phyloP scores from a whole-genome alignment of 2,329 filamentous ascomycete genomes.

The Ambrosiella beaveri region DNA sequence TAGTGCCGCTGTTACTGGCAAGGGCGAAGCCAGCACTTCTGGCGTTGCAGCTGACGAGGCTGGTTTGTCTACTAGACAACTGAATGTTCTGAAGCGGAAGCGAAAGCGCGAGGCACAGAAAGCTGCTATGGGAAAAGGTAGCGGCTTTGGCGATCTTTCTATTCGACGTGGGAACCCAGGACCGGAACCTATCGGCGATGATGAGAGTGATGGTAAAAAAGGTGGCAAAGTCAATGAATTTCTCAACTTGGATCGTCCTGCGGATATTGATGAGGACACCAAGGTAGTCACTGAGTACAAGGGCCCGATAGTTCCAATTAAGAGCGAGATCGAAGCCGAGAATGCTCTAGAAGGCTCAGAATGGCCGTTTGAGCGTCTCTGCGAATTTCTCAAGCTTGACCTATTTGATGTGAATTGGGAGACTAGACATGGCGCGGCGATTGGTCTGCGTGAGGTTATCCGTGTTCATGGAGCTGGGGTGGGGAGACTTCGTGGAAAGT shows the following conservation, averaged over 20 bases:
- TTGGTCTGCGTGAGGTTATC: slow-evolving; percentile 82
- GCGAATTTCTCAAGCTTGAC: slow-evolving; percentile 84
- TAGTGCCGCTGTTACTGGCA: slow-evolving; percentile 17
- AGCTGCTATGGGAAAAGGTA: slow-evolving; percentile 61
- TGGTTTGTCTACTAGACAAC: slow-evolving; percentile 74
- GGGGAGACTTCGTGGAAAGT: slow-evolving; percentile 56
- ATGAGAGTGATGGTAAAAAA: slow-evolving; percentile 35
- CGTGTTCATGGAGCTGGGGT: slow-evolving; percentile 83
- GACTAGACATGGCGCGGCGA: slow-evolving; percentile 84
- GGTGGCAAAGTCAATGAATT: slow-evolving; percentile 59
- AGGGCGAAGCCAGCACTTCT: slow-evolving; percentile 21
- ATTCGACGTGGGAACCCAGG: slow-evolving; percentile 43
- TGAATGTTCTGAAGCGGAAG: slow-evolving; percentile 89
- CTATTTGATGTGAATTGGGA: slow-evolving; percentile 92
- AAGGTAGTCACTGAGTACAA: slow-evolving; percentile 96
- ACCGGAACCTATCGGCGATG: slow-evolving; percentile 42
- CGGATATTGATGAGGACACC: slow-evolving; percentile 67
- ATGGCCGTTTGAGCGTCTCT: slow-evolving; percentile 89
- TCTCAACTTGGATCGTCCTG: slow-evolving; percentile 68
- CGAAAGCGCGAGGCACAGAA: slow-evolving; percentile 79
- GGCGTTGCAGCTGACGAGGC: slow-evolving; percentile 39
- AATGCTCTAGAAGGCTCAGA: slow-evolving; percentile 60
- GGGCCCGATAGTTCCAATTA: slow-evolving; percentile 61
- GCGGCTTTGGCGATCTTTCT: slow-evolving; percentile 75
- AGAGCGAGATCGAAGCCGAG: slow-evolving; percentile 69